Evolutionary conservation across 495 filamentous ascomycete genomes (phyloP), one percentile per base, ranked within the genome.

Genomic region (Xylaria bambusicola): DNA sequence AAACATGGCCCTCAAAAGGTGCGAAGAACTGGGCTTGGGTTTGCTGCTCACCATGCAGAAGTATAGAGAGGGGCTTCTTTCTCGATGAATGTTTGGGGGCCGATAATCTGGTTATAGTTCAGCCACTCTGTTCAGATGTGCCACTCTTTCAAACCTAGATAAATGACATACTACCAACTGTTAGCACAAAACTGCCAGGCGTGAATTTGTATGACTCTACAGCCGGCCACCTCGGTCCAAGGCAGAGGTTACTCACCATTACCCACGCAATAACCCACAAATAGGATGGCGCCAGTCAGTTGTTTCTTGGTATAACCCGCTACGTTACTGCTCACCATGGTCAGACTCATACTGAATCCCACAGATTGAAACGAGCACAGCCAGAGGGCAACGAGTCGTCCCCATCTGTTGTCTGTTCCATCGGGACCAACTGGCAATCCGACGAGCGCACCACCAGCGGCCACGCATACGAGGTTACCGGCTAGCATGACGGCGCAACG

Each of bases 241-340:
- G 35, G 0, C 1, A 31, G 46, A 31, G 10, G 21, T 1, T 17
- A 35, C 58, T 55, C n/a, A 61, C 58, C 58, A 69, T 84, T 85
- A 1, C 81, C 81, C n/a, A 83, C 69, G 53, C 80, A 84, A 60
- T 83, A 85, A 2, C 76, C 78, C 21, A 76, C 73, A 56, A 82
- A 84, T 10, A 84, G 49, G 21, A 77, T 64, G 3, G 80, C 80
- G 21, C 75, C 77, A 0, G 81, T 84, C 4, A 83, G 65, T 54
- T 77, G 77, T 60, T 84, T 84, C 71, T 84, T 84, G 0, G 80
- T 84, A 50, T 80, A 82, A 2, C 81, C 81, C 0, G 81, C 81
- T 38, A 84, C 74, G 58, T 84, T 84, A 5, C 70, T 69, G 50
- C 70, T 73, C 10, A 73, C 70, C 66, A 73, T 69, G 2, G 70